Base-by-base conservation (phyloP, 140 eudicot species). In the Flaveria floridana region DNA sequence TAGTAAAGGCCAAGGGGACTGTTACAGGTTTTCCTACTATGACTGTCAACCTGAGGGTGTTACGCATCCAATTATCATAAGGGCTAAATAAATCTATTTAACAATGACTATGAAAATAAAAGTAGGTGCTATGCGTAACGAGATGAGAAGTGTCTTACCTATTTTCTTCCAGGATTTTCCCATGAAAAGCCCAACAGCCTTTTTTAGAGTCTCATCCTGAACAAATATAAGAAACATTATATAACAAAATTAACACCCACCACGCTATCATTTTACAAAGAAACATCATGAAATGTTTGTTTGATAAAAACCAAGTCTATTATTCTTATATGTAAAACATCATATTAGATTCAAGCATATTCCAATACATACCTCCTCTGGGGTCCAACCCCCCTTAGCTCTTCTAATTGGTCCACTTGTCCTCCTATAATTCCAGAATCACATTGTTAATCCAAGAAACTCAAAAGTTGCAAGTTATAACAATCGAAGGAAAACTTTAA, bases 321-420 rank as follows among this genome's bases (percentile, higher is more conserved):
- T 26, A 21, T n/a, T 55, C 23, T 18, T 26, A 48, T 9, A 50
- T 15, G 5, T 53, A 55, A 37, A 79, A 50, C 37, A 26, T 34
- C 70, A 30, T n/a, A 64, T 64, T 30, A 12, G 0, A 61, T 12
- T 3, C 71, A 50, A 64, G 72, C 34, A 67, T 37, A 76, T 12
- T 61, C 42, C 59, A 77, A 65, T 20, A 42, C 86, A 75, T 84
- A 94, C 99, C 96, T 94, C 99, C 85, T 94, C 95, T 34, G 90
- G 94, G 7, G 99, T 94, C 99, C 99, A 94, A 58, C 99, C 97
- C 16, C 99, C 99, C 81, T 94, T 94, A 71, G 99, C 99, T 85
- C 97, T 86, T 76, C 99, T 89, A 62, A 90, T 90, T 13, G 99
- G 99, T 30, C 99, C 99, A 51, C 85, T 86, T n/a, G 89, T 92